phyloP scores from a whole-genome alignment of 306 rosid genomes.

The Psophocarpus tetragonolobus region DNA sequence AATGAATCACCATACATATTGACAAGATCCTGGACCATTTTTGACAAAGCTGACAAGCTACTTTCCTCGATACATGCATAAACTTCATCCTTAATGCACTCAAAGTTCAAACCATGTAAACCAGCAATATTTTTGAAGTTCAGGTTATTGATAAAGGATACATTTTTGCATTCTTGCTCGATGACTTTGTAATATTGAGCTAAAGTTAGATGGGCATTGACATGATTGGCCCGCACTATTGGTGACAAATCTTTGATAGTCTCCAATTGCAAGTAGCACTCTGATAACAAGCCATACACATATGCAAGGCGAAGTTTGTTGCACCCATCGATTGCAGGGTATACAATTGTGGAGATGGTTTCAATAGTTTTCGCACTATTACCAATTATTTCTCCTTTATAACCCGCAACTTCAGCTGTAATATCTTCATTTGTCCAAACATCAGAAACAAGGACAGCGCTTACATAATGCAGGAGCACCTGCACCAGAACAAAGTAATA shows the following conservation, averaged over 20 bases:
- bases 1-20: conserved; percentile 52
- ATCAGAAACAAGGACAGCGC: conserved; percentile 80
- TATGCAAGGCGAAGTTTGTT: conserved; percentile 84
- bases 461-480: conserved; percentile 71
- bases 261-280: conserved; percentile 81
- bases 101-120: conserved; percentile 71
- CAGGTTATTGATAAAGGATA: conserved; percentile 58
- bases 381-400: conserved; percentile 56
- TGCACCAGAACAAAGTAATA: conserved; percentile 51
- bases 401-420: conserved; percentile 64
- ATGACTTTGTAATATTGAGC: conserved; percentile 65
- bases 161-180: conserved; percentile 77
- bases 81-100: conserved; percentile 72
- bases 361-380: conserved; percentile 68
- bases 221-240: conserved; percentile 50
- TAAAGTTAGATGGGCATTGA: conserved; percentile 51
- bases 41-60: conserved; percentile 79
- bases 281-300: conserved; percentile 72
- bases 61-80: conserved; percentile 60
- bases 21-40: conserved; percentile 69
- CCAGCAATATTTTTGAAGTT: conserved; percentile 96
- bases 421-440: conserved; percentile 90
- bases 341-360: conserved; percentile 65
- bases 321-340: conserved; percentile 83
- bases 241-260: conserved; percentile 49